Base-by-base conservation (phyloP, 176 grass and related monocot genomes). In the Chloris gayana region DNA sequence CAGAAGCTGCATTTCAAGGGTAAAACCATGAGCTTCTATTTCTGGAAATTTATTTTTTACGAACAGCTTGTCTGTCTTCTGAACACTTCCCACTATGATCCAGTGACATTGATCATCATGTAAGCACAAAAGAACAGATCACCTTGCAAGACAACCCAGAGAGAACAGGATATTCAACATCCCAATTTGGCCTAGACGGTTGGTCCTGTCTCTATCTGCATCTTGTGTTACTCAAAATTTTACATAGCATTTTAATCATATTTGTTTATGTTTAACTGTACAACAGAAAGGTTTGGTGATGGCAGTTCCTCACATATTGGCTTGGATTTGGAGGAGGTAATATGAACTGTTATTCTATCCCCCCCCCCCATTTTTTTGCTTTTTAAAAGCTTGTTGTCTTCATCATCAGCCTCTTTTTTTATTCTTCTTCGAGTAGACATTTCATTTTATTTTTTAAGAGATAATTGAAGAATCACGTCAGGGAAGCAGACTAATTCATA, bases 281-380 rank as follows among this genome's bases (percentile, higher is more conserved):
- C 93, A 99, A 70, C 93, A 99, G 97, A 99, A 84, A 90, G 93
- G 78, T 99, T 99, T 89, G 97, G 93, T 82, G 97, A 99, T 96
- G 97, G 91, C 69, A 91, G 76, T 93, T 92, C 91, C 80, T 99
- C 93, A 44, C 97, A 99, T 79, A 87, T 99, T 86, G 91, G 97
- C 57, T 86, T 99, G 72, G 97, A 99, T 83, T 86, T 99, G 70
- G 97, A 99, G 59, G 97, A 99, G 93, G 97, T 99, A 91, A 76
- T 74, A 24, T 80, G 1, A 56, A 46, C 27, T 85, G 27, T 72
- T 53, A 12, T 70, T 87, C 18, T 17, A 0, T 3, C 4, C 18
- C 50, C 18, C 15, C 26, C 82, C 57, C 76, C 21, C 11, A 19
- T 46, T 33, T 63, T 33, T 77, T 82, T 49, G 4, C 21, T 77